Conservation (phyloP, 2,329 filamentous ascomycete species). For the Ophiostoma sp. region DNA sequence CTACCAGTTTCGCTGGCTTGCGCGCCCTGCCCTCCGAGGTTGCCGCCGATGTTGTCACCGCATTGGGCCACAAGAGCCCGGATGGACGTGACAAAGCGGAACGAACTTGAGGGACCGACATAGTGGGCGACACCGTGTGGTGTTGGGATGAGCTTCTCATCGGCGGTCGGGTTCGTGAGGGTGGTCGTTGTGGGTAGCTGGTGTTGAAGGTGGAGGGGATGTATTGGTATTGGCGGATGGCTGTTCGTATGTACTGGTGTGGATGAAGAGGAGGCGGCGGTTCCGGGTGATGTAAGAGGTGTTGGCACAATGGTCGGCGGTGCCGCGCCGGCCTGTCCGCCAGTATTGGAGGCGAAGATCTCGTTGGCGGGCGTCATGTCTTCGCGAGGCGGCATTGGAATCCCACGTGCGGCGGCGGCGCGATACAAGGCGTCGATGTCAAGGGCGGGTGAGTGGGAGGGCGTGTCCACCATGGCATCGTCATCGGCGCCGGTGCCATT, state of each 20-base stretch:
- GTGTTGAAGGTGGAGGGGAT: background rate
- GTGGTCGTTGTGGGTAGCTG: background rate
- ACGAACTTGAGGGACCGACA: conserved; percentile 30
- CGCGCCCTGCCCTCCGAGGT: background rate
- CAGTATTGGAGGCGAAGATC: conserved; percentile 23
- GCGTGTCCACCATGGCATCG: conserved; percentile 9
- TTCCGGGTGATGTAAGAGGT: conserved; percentile 16
- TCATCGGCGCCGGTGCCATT: background rate
- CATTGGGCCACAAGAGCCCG: conserved; percentile 27
- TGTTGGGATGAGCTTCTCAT: conserved; percentile 29
- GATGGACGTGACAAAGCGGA: conserved; percentile 29
- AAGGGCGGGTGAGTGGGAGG: conserved; percentile 3
- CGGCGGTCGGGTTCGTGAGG: conserved; percentile 5
- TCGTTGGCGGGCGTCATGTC: conserved; percentile 29
- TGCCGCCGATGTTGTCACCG: conserved; percentile 21
- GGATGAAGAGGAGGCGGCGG: background rate
- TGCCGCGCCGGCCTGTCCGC: background rate
- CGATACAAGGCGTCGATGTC: conserved; percentile 30
- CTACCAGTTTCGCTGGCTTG: background rate
- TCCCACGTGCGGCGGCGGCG: conserved; percentile 26
- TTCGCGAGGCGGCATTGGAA: conserved; percentile 29
- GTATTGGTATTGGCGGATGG: background rate
- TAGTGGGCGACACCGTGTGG: conserved; percentile 28
- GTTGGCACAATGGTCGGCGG: conserved; percentile 21
- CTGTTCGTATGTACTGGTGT: background rate